Evolutionary conservation across 2,329 filamentous ascomycete species (phyloP).

Genomic region (Aspergillus sp.): DNA sequence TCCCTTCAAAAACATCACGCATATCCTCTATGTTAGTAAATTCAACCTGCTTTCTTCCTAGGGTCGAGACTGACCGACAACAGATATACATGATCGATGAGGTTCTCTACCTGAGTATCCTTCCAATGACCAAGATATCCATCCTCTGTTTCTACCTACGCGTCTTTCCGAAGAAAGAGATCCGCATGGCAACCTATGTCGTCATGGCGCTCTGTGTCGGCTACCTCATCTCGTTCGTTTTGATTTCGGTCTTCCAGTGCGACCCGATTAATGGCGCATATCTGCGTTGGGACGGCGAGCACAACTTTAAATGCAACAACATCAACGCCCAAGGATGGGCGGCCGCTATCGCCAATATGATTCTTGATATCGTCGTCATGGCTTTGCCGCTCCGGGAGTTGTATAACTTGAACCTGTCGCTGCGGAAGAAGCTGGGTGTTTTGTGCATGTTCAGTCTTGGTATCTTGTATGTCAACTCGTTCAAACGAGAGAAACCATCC

Average conservation of each 20-base stretch:
- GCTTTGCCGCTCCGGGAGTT: conserved; percentile 22
- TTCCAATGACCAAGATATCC: conserved; percentile 24
- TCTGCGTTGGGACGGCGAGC: conserved; percentile 35
- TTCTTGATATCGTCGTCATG: conserved; percentile 25
- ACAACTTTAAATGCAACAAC: conserved; percentile 27
- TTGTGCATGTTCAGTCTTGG: conserved; percentile 33
- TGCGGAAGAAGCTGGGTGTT: conserved; percentile 24
- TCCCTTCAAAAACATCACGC: conserved; percentile 36
- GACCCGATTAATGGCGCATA: conserved; percentile 32
- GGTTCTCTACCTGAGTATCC: conserved; percentile 29
- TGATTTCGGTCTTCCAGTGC: conserved; percentile 35
- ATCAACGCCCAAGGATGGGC: conserved; percentile 34
- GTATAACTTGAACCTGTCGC: conserved; percentile 19
- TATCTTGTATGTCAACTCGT: conserved; percentile 22
- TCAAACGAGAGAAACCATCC: background rate
- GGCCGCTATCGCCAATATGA: conserved; percentile 27
- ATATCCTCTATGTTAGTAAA: conserved; percentile 31
- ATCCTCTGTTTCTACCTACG: conserved; percentile 37
- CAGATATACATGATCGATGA: conserved; percentile 26
- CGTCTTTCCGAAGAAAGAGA: conserved; percentile 34
- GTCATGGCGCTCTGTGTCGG: conserved; percentile 24
- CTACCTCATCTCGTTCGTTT: conserved; percentile 25
- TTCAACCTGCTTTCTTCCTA: conserved; percentile 17
- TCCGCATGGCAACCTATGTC: conserved; percentile 24
- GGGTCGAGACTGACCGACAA: conserved; percentile 14